Evolutionary conservation across 257 asterid species (phyloP).

Genomic region (Solanum medicagineum): DNA sequence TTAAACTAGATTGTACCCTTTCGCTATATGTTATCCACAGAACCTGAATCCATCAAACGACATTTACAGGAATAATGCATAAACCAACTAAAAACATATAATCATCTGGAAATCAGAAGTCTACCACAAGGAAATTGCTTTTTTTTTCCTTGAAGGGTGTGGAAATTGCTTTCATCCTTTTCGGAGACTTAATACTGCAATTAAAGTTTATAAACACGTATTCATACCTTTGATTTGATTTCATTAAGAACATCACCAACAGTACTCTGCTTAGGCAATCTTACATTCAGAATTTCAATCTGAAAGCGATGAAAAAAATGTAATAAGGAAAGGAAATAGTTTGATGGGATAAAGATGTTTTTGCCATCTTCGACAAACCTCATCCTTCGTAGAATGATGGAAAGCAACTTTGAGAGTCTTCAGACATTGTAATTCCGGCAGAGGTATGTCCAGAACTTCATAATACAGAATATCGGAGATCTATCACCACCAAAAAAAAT

Average conservation of each 20-base stretch:
- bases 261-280: conserved; percentile 87
- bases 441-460: conserved; percentile 96
- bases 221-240: conserved; percentile 75
- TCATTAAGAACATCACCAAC: conserved; percentile 97
- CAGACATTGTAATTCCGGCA: conserved; percentile 92
- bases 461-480: conserved; percentile 86
- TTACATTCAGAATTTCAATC: conserved; percentile 75
- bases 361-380: conserved; percentile 33
- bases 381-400: conserved; percentile 90
- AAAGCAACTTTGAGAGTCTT: conserved; percentile 93
- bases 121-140: background rate
- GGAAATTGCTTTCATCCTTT: background rate
- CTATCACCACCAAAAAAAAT: conserved; percentile 18
- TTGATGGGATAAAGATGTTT: background rate
- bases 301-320: conserved; percentile 17
- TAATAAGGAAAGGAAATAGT: background rate
- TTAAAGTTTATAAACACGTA: background rate
- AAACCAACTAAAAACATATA: background rate
- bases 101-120: background rate
- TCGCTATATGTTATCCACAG: background rate
- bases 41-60: background rate
- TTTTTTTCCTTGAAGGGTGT: background rate
- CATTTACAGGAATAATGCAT: background rate
- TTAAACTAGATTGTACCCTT: background rate
- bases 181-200: background rate